Conservation (phyloP, 2,329 filamentous ascomycete genomes). For the Huntiella moniliformis region DNA sequence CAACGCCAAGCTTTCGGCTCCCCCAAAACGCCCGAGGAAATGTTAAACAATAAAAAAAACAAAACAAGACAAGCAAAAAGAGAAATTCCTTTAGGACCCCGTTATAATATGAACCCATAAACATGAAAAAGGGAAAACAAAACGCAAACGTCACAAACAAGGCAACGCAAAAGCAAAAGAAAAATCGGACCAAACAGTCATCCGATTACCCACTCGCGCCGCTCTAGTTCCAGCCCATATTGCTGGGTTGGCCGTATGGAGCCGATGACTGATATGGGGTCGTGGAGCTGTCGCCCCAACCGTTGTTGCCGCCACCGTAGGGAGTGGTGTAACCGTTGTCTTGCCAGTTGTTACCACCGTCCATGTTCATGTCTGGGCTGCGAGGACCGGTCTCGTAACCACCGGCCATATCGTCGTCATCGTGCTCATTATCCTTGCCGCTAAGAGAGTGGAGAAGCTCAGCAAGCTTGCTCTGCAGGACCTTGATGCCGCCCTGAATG, state of each 20-base stretch:
- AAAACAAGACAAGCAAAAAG: constrained; percentile 1
- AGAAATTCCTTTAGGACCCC: too few species aligned
- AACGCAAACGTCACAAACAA: neutral
- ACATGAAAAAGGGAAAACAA: neutral
- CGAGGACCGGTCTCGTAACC: constrained; percentile 44
- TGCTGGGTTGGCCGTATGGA: constrained; percentile 23
- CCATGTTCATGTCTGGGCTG: constrained; percentile 45
- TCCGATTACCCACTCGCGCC: neutral
- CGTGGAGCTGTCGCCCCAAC: constrained; percentile 38
- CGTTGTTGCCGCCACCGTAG: constrained; percentile 37
- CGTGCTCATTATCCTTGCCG: constrained; percentile 30
- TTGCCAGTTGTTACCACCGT: constrained; percentile 37
- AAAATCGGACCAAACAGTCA: neutral
- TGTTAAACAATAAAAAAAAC: constrained; percentile 2
- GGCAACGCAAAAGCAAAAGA: neutral
- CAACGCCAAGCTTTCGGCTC: too few species aligned
- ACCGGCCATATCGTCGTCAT: constrained; percentile 20
- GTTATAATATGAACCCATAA: constrained; percentile 2
- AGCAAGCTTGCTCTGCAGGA: constrained; percentile 79
- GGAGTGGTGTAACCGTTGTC: constrained; percentile 52
- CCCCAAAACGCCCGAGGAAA: constrained; percentile 6
- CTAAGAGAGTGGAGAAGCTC: constrained; percentile 49
- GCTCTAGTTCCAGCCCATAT: constrained; percentile 12
- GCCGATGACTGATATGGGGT: constrained; percentile 26
- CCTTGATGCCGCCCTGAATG: constrained; percentile 71